Percentiles rank a stretch among this genome's conserved stretches.
Evolutionary conservation across 306 rosid species (phyloP).

Genomic region (Vachellia collinsii): DNA sequence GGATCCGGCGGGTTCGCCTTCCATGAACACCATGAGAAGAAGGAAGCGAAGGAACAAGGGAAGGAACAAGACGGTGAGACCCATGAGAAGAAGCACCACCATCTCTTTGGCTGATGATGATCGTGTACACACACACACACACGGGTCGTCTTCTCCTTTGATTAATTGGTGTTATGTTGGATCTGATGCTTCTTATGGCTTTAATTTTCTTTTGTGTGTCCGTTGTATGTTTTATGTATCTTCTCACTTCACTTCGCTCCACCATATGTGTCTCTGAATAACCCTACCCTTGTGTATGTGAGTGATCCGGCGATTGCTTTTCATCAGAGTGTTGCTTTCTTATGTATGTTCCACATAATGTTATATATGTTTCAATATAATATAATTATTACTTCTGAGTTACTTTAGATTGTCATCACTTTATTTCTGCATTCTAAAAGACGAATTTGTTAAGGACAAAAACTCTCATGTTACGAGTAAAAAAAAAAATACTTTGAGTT

Average conservation of each 20-base stretch:
- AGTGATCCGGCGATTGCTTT: not conserved
- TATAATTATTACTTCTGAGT: not conserved
- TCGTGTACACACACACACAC: not conserved
- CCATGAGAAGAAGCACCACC: conserved; percentile 73
- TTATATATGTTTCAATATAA: not conserved
- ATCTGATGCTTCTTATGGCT: not conserved
- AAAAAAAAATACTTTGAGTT: too few relatives aligned
- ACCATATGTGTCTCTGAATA: not conserved
- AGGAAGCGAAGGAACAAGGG: conserved; percentile 60
- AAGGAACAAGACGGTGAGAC: conserved; percentile 64
- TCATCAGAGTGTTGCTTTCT: not conserved
- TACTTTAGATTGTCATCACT: not conserved
- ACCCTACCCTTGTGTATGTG: conserved; percentile 9
- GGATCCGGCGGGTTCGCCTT: conserved; percentile 70
- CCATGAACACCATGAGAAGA: conserved; percentile 79
- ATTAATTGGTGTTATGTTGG: not conserved
- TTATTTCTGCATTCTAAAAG: not conserved
- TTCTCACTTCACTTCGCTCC: conserved; percentile 5
- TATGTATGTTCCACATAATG: not conserved
- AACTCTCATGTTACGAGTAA: too few relatives aligned
- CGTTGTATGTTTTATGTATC: not conserved
- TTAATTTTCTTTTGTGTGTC: not conserved
- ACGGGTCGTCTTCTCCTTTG: not conserved
- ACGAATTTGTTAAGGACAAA: too few relatives aligned
- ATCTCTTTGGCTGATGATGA: conserved; percentile 49